Conservation (phyloP, 2,329 filamentous ascomycete genomes). For the Cordyceps farinosa region DNA sequence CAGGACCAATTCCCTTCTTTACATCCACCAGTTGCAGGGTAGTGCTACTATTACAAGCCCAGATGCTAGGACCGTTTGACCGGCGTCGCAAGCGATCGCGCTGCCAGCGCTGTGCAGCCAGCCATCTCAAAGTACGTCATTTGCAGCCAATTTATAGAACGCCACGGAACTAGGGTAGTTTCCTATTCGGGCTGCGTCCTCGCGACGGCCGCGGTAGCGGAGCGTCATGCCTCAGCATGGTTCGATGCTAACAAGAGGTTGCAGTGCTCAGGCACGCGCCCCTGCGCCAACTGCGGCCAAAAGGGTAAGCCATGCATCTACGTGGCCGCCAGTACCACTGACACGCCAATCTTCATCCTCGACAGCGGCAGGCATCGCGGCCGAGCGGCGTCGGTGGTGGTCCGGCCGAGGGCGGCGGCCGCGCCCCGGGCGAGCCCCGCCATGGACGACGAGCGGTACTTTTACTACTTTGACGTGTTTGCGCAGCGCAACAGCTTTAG, state of each 20-base stretch:
- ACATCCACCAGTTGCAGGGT: background rate
- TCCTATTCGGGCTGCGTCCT: background rate
- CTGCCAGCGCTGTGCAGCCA: constrained; percentile 29
- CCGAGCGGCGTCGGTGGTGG: background rate
- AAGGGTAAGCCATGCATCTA: constrained; percentile 26
- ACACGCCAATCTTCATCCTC: constrained; percentile 23
- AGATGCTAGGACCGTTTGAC: constrained; percentile 32
- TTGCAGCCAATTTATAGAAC: background rate
- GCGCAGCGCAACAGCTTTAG: constrained; percentile 28
- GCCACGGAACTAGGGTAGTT: background rate
- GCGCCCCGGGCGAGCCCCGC: background rate
- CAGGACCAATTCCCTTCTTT: background rate
- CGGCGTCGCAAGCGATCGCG: constrained; percentile 30
- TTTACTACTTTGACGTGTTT: constrained; percentile 32
- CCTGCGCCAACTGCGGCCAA: constrained; percentile 31
- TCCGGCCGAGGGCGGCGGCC: background rate
- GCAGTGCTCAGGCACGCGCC: constrained; percentile 32
- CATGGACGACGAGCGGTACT: constrained; percentile 22
- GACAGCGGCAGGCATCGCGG: constrained; percentile 21
- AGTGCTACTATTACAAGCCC: background rate
- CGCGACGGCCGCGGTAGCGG: background rate
- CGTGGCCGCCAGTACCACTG: background rate
- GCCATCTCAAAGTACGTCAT: constrained; percentile 32
- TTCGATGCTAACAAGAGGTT: background rate
- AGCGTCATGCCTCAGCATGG: too few species aligned